Evolutionary conservation across 768 basidiomycete genomes (phyloP), one percentile per base, ranked within the genome.

Genomic region (Gymnopilus junonius): DNA sequence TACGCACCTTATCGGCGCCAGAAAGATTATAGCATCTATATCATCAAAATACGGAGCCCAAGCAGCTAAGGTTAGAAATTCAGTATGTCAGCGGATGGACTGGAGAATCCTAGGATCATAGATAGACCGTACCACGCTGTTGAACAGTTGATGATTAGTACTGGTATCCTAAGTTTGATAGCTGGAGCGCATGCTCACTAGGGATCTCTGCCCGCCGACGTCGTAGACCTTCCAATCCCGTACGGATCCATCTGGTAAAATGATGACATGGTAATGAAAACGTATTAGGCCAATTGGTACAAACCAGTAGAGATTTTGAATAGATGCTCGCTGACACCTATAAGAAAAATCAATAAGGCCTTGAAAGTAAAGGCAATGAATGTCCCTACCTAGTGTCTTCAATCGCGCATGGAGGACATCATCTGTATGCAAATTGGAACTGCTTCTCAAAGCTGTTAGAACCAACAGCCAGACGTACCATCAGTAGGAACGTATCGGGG

Each of bases 401-500:
- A 92, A 68, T 14, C 90, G 83, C 5, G 90, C 90, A 4, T 88
- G 84, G 27, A 92, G 80, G 58, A 92, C 87, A 70, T 92, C 89
- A 69, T 91, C 90, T 91, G 54, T 3, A 53, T 50, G 37, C 23
- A 14, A 11, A 46, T 37, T 23, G 34, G 43, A 51, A 39, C n/a
- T 27, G 17, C 29, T 5, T 37, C 20, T 6, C 27, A 25, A 55
- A 21, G 55, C 34, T 45, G 17, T 40, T 11, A 12, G 17, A 63
- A 20, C 15, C 31, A 7, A 17, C 21, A 14, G 25, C 29, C 15
- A 29, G 10, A 59, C 75, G 31, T 69, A 90, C 90, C 88, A 75
- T 91, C 86, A 12, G 87, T 83, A 3, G 91, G 91, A 1, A 87
- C 67, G 69, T 89, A 92, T 70, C 82, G 76, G n/a, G 80, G 75